Evolutionary conservation across 495 filamentous ascomycete genomes (phyloP), one percentile per base, ranked within the genome.

Genomic region (Penicillium chermesinum): DNA sequence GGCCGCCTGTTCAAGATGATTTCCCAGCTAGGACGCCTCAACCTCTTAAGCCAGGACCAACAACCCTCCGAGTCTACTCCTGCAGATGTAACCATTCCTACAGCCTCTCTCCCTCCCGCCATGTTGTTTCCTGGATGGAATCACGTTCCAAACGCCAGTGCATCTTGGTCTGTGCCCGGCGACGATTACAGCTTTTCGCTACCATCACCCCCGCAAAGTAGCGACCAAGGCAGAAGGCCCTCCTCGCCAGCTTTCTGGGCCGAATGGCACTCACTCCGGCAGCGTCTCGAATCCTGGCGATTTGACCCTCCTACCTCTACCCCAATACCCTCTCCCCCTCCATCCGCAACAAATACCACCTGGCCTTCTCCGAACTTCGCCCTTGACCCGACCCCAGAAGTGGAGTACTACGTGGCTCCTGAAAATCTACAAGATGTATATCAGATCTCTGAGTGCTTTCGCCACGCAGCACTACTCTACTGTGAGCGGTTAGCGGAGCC

Each of bases 381-480:
- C 8, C 63, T 66, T 10, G 59, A 67, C 12, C 62, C 59, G 2
- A 22, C 19, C 19, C 42, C 42, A 9, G 59, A 65, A 4, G 44
- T 48, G 2, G 50, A 52, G 38, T 67, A 46, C 17, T 48, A 59
- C 22, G 64, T 72, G 45, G 57, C 69, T 7, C 50, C 69, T 48
- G 58, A 68, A 44, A 68, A 73, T 39, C 42, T 72, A 15, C 58
- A 64, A 58, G 86, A 76, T 70, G 75, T 78, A 59, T 85, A 63
- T 16, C 76, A 84, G 57, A 84, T 83, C 49, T 93, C 86, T 40
- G 90, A 96, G 59, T 85, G 87, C 6, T 96, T 95, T 73, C 87
- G 91, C 19, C 87, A 90, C 58, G 81, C 89, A 0, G 91, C 89
- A 1, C 78, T 96, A 7, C 81, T 96, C 15, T 96, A 97, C 70